Conservation (phyloP, 306 rosid genomes). For the Pueraria montana region DNA sequence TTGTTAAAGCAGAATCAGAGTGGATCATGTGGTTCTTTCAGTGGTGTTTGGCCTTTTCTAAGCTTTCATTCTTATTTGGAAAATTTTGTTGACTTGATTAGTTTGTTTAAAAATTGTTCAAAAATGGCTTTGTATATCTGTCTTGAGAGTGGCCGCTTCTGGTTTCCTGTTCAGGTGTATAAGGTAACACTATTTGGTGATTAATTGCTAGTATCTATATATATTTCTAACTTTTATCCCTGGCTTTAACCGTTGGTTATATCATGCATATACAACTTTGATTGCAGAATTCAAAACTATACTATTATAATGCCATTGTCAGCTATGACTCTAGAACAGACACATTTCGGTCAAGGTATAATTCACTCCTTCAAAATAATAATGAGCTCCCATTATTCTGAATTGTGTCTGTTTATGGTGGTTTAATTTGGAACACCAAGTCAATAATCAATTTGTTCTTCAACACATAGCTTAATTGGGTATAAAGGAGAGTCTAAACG, state of each 20-base stretch:
- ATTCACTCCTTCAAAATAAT: not conserved
- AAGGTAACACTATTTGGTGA: slow-evolving; percentile 49
- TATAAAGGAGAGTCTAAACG: not conserved
- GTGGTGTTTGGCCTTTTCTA: slow-evolving; percentile 43
- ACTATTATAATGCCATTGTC: slow-evolving; percentile 68
- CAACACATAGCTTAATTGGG: too few species aligned
- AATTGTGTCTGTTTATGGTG: not conserved
- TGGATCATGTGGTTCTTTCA: slow-evolving; percentile 40
- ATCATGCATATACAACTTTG: not conserved
- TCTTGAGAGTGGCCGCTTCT: slow-evolving; percentile 70
- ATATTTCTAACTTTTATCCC: not conserved
- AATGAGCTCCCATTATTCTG: not conserved
- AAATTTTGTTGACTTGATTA: not conserved
- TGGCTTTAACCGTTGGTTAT: not conserved
- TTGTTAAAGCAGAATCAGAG: not conserved
- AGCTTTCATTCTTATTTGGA: slow-evolving; percentile 36
- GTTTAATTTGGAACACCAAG: not conserved
- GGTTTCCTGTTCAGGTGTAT: slow-evolving; percentile 82
- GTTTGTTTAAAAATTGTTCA: slow-evolving; percentile 54
- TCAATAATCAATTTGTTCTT: not conserved
- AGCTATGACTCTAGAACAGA: slow-evolving; percentile 60
- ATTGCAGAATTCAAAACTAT: slow-evolving; percentile 47
- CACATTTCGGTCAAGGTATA: slow-evolving; percentile 75
- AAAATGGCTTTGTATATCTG: slow-evolving; percentile 65
- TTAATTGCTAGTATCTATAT: not conserved